phyloP scores from a whole-genome alignment of 331 rosid genomes.

The Telfairia occidentalis region DNA sequence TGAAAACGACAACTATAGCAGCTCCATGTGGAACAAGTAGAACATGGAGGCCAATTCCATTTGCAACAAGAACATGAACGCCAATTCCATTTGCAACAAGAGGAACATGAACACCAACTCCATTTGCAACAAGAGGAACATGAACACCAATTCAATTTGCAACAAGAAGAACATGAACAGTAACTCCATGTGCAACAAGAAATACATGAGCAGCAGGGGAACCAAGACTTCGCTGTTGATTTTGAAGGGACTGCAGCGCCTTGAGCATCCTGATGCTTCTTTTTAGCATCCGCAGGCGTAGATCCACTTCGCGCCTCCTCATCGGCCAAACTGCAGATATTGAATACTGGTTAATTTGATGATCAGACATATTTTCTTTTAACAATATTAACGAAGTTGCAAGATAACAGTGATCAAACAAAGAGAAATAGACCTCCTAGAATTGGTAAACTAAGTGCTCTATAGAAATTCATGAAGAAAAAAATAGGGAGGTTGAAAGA shows the following conservation, averaged over 20 bases:
- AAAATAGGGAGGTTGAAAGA: background rate
- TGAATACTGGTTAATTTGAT: background rate
- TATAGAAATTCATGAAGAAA: background rate
- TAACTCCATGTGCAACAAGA: slow-evolving; percentile 27
- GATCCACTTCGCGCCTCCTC: slow-evolving; percentile 14
- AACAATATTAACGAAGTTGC: background rate
- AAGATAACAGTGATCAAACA: background rate
- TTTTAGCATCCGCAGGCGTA: slow-evolving; percentile 12
- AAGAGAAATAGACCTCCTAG: background rate
- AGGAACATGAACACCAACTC: background rate
- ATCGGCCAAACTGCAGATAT: slow-evolving; percentile 41
- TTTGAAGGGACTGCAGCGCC: slow-evolving; percentile 1
- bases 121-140: background rate
- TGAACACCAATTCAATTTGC: background rate
- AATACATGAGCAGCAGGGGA: slow-evolving; percentile 18
- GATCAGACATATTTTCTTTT: background rate
- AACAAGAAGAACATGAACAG: background rate
- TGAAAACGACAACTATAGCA: background rate
- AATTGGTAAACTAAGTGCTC: background rate
- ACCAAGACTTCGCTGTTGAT: slow-evolving; percentile 22
- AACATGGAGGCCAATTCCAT: background rate
- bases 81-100: background rate
- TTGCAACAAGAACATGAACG: background rate
- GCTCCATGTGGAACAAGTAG: background rate
- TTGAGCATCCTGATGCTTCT: slow-evolving; percentile 4